Evolutionary conservation across 2,329 filamentous ascomycete genomes (phyloP), one percentile per base, ranked within the genome.

Genomic region (Colletotrichum echinochloae): DNA sequence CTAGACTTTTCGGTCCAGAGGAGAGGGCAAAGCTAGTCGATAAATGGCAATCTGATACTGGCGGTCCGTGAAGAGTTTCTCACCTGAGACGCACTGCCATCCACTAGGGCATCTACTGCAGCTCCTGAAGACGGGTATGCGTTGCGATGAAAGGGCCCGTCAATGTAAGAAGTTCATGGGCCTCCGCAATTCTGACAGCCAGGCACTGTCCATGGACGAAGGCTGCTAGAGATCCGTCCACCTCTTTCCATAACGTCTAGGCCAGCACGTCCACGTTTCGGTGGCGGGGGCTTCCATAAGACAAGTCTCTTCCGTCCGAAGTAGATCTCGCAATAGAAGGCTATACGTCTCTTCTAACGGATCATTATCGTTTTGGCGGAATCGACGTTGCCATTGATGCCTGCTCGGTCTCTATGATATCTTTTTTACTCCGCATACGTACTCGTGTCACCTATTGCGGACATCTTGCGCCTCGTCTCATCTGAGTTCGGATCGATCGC

Each of bases 321-420:
- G 72, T 74, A 14, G 75, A 78, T 5, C 76, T 79, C 33, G 70
- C 76, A 6, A 75, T 79, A 28, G 79, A 79, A 37, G 83, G 82
- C 74, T 81, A 81, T 62, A 60, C 56, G 23, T 66, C 63, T 8
- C 76, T 84, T 3, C 6, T 18, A 76, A 82, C 0, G 84, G 85
- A 33, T 82, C 91, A n/a, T 0, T 71, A 79, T 1, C 86, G 85
- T 0, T 84, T 92, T 60, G 73, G 82, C 54, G 87, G 85, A 64
- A 84, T 89, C 66, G 88, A 90, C 71, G 89, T 85, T 0, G 81
- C 90, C n/a, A 77, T 89, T 35, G 83, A 82, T 20, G 79, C 83
- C 1, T 78, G 88, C 35, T 82, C 80, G 75, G 85, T 8, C 41
- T 66, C n/a, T 65, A 48, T 18, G 69, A 72, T 16, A 85, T 88